Evolutionary conservation across 345 rosid genomes (phyloP).

Genomic region (Populus davidiana): DNA sequence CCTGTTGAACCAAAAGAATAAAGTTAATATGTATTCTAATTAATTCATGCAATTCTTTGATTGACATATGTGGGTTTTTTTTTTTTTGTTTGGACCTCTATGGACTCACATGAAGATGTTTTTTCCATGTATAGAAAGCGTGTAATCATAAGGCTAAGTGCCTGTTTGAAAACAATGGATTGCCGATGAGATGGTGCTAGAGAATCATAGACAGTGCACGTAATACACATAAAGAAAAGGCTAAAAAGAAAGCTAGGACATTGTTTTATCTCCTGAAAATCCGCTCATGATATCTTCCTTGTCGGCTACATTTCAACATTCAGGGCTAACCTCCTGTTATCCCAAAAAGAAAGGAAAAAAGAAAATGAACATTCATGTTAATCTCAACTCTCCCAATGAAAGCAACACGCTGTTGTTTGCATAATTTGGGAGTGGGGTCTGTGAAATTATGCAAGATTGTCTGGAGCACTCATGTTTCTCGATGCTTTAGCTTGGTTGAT

Average conservation of each 20-base stretch:
- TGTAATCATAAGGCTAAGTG: too few relatives aligned
- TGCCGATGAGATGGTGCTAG: not conserved
- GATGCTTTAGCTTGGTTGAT: too few relatives aligned
- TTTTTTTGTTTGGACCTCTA: too few relatives aligned
- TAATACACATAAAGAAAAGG: conserved; percentile 23
- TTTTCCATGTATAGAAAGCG: not conserved
- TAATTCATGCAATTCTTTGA: too few relatives aligned
- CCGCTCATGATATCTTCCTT: conserved; percentile 39
- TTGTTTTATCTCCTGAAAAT: conserved; percentile 31
- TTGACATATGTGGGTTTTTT: too few relatives aligned
- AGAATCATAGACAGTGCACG: conserved; percentile 21
- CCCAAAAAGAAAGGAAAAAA: not conserved
- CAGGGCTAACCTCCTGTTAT: not conserved
- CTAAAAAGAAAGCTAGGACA: not conserved
- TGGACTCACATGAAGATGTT: not conserved
- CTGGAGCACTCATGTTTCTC: too few relatives aligned
- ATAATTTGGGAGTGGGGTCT: not conserved
- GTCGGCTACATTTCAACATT: conserved; percentile 32
- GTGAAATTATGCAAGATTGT: not conserved
- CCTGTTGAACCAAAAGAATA: too few relatives aligned
- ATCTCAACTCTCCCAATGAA: not conserved
- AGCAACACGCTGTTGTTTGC: not conserved
- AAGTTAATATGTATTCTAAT: too few relatives aligned
- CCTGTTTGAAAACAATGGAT: not conserved
- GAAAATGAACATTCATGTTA: not conserved